A percentile compares a stretch with the other conserved stretches of the same genome.
These are phyloP conservation scores for Ceratocystis alfenasii DNA, from an alignment of 2,329 filamentous ascomycete species.

Conservation along the genomic window DNA sequence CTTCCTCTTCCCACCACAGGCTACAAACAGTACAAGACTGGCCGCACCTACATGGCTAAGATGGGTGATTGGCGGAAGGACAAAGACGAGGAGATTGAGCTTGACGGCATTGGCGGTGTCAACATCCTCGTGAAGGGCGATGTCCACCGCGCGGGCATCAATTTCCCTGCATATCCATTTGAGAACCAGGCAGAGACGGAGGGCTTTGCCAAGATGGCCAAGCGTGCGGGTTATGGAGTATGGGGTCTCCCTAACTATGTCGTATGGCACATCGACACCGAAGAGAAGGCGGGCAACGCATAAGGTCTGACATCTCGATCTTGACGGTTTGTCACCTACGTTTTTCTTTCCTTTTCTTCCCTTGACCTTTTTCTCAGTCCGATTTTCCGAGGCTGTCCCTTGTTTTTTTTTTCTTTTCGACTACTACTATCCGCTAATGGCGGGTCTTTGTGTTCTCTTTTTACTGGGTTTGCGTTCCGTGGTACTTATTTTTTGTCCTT, in stretches of 20 bases:
- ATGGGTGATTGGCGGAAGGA: conserved; percentile 90
- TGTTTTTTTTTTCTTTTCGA: background rate
- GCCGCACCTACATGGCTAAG: conserved; percentile 74
- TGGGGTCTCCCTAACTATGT: conserved; percentile 92
- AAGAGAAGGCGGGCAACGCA: conserved; percentile 79
- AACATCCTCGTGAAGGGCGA: conserved; percentile 97
- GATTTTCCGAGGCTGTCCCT: background rate
- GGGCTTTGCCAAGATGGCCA: conserved; percentile 98
- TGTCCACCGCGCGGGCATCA: conserved; percentile 95
- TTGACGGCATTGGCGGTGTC: conserved; percentile 93
- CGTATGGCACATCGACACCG: conserved; percentile 96
- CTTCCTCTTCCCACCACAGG: conserved; percentile 39
- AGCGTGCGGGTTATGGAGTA: conserved; percentile 84
- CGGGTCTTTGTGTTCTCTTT: background rate
- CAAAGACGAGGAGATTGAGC: conserved; percentile 81
- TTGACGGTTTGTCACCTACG: background rate
- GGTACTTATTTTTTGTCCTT: conserved; percentile 2
- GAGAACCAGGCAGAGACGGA: conserved; percentile 99
- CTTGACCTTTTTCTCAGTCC: background rate
- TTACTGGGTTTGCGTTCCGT: background rate
- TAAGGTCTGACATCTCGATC: conserved; percentile 26
- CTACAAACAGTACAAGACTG: conserved; percentile 87
- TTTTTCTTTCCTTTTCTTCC: conserved; percentile 11
- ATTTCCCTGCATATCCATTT: conserved; percentile 92
- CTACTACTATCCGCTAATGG: background rate